Percentiles rank a stretch among this genome's conserved stretches.
Conservation (phyloP, 805 yeast genomes). For the Brettanomyces anomalus region DNA sequence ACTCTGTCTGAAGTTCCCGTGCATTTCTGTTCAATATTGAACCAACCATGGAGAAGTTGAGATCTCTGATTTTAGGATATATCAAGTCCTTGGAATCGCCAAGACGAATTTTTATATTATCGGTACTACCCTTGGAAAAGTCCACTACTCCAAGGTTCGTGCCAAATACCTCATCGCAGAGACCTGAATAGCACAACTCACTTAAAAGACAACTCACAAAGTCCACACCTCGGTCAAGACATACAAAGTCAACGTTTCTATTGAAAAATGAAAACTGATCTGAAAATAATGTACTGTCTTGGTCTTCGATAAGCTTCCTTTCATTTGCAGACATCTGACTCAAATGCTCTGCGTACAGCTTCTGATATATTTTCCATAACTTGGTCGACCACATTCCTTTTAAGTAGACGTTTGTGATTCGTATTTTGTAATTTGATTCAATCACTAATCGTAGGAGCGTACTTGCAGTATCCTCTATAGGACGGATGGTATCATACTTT, state of each 20-base stretch:
- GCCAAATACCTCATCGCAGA: conserved; percentile 64
- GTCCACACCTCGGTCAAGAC: conserved; percentile 75
- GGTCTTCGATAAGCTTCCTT: conserved; percentile 23
- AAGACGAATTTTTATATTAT: conserved; percentile 9
- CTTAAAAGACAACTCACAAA: conserved; percentile 59
- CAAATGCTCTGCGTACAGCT: conserved; percentile 20
- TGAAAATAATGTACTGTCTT: conserved; percentile 26
- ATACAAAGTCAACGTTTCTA: conserved; percentile 58
- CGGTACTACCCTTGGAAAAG: conserved; percentile 10
- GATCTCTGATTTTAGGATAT: conserved; percentile 42
- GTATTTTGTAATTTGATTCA: conserved; percentile 30
- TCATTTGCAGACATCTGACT: conserved; percentile 25
- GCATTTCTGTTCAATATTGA: conserved; percentile 63
- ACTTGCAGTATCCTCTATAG: conserved; percentile 39
- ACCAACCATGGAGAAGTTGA: conserved; percentile 78
- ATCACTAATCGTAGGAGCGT: conserved; percentile 38
- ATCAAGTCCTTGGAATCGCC: conserved; percentile 37
- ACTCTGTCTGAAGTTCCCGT: conserved; percentile 56
- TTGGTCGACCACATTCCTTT: conserved; percentile 51
- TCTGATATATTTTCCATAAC: conserved; percentile 35
- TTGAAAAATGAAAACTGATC: conserved; percentile 26
- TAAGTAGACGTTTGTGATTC: conserved; percentile 46
- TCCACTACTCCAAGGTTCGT: conserved; percentile 31
- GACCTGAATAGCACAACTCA: conserved; percentile 76
- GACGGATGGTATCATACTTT: conserved; percentile 33